phyloP scores from a whole-genome alignment of 768 basidiomycete species.

The Hypsizygus marmoreus region DNA sequence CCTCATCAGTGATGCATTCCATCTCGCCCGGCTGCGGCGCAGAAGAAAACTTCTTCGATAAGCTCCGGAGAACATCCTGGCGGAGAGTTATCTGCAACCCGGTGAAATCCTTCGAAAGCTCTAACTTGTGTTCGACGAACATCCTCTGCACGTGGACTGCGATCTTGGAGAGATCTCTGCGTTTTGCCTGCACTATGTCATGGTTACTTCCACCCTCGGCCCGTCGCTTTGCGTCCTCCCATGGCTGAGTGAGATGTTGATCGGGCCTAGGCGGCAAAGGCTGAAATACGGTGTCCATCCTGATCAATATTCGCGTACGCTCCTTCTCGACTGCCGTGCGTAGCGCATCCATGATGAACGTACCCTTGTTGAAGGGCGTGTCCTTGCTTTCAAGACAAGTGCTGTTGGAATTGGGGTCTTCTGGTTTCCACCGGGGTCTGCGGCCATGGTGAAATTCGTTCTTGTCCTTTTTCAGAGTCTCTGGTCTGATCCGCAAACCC shows the following conservation, averaged over 20 bases:
- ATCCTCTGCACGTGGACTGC: conserved; percentile 40
- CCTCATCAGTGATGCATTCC: conserved; percentile 28
- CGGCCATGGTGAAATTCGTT: conserved; percentile 17
- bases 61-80: conserved; percentile 46
- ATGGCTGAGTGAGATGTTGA: conserved; percentile 34
- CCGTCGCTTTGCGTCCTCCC: conserved; percentile 33
- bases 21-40: conserved; percentile 28
- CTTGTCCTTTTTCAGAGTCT: conserved; percentile 31
- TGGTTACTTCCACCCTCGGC: conserved; percentile 11
- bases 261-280: conserved; percentile 18
- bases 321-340: conserved; percentile 10
- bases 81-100: conserved; percentile 40
- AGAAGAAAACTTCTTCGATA: conserved; percentile 43
- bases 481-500: conserved; percentile 45
- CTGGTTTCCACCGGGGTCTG: conserved; percentile 23
- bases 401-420: no score
- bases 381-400: no score
- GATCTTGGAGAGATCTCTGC: conserved; percentile 38
- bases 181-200: conserved; percentile 19
- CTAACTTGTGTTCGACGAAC: conserved; percentile 23
- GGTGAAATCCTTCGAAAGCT: conserved; percentile 34
- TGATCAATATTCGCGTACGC: conserved; percentile 13
- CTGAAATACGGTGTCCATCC: conserved; percentile 23
- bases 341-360: conserved; percentile 33
- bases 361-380: conserved; percentile 14